phyloP scores from a whole-genome alignment of 202 grass and related monocot genomes.

The Setaria italica region DNA sequence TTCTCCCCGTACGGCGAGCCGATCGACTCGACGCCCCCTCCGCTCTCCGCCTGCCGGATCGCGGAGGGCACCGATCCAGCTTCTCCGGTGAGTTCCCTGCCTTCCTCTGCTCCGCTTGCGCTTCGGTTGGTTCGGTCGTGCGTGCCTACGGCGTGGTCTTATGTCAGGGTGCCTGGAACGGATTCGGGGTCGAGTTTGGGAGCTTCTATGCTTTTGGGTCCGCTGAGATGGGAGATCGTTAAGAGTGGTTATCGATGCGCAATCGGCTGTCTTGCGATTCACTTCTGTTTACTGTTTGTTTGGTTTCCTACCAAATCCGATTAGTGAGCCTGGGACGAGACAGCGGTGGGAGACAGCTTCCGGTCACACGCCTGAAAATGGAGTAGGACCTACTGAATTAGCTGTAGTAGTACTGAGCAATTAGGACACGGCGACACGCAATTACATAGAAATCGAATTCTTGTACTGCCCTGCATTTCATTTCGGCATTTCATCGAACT shows the following conservation, averaged over 20 bases:
- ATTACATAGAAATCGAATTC: background rate
- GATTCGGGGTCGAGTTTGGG: constrained; percentile 12
- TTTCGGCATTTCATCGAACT: constrained; percentile 34
- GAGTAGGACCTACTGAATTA: background rate
- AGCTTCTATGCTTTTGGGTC: background rate
- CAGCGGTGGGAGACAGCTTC: background rate
- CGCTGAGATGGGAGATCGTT: background rate
- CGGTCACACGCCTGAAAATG: background rate
- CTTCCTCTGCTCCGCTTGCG: background rate
- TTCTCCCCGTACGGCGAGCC: background rate
- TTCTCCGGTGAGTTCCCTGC: constrained; percentile 36
- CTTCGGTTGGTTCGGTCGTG: background rate
- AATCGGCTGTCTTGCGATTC: background rate
- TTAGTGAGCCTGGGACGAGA: background rate
- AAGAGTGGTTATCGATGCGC: background rate
- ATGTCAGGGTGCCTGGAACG: background rate
- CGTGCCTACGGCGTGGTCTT: background rate
- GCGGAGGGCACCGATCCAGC: background rate
- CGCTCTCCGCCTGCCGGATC: background rate
- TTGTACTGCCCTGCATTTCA: constrained; percentile 2
- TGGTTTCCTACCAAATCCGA: background rate
- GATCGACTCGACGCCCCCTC: background rate
- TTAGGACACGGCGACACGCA: background rate
- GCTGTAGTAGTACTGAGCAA: background rate
- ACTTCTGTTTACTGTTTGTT: background rate